These are phyloP conservation scores for Theileria sp. DNA, from an alignment of 169 alveolate genomes.

Conservation along the genomic window DNA sequence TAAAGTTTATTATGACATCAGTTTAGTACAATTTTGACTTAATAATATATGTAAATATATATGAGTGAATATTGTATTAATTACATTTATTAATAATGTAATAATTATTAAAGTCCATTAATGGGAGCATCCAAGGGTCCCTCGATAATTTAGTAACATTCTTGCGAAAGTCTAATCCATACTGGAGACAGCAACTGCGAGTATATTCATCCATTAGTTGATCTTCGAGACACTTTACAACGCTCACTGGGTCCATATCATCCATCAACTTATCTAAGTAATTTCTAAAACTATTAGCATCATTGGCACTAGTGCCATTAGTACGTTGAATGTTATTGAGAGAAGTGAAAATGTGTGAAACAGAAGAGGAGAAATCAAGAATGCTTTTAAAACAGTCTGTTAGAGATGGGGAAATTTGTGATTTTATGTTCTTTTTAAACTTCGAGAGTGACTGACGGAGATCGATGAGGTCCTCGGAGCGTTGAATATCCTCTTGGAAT, in stretches of 20 bases:
- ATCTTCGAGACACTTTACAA: neutral
- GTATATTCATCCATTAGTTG: neutral
- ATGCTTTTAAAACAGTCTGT: neutral
- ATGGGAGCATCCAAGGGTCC: neutral
- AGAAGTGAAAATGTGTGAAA: neutral
- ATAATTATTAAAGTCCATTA: neutral
- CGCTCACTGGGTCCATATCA: neutral
- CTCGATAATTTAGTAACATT: neutral
- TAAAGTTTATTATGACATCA: too few species aligned
- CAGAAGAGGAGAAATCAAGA: neutral
- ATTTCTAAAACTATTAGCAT: neutral
- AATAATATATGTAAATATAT: neutral
- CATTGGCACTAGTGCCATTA: neutral
- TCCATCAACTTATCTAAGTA: neutral
- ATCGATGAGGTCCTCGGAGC: neutral
- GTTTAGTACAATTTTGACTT: too few species aligned
- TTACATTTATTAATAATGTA: too few species aligned
- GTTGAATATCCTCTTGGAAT: neutral
- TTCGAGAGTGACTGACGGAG: neutral
- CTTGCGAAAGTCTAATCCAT: neutral
- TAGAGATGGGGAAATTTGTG: neutral
- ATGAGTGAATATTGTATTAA: neutral
- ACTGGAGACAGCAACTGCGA: neutral
- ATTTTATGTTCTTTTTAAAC: neutral
- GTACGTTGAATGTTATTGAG: neutral